Conservation (phyloP, 805 yeast genomes). For the Sugiyamaella marilandica region DNA sequence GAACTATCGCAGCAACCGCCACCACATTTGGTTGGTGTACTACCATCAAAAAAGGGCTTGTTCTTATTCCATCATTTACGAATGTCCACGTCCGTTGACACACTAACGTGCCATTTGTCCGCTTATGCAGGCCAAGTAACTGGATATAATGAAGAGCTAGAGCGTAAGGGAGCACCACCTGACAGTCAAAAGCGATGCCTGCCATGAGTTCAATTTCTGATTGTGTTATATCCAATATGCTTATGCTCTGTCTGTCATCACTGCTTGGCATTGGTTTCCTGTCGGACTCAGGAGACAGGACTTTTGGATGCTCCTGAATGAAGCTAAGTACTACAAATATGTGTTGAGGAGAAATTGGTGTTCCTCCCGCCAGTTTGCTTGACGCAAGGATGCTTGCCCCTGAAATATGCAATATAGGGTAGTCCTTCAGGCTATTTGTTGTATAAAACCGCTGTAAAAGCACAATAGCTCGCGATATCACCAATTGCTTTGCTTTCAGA, state of each 20-base stretch:
- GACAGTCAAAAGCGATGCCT: slow-evolving; percentile 14
- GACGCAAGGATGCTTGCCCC: slow-evolving; percentile 2
- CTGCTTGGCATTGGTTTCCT: not conserved
- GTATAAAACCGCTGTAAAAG: slow-evolving; percentile 9
- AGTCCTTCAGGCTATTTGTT: not conserved
- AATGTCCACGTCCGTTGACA: slow-evolving; percentile 11
- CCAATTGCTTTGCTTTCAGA: slow-evolving; percentile 9
- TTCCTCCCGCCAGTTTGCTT: slow-evolving; percentile 2
- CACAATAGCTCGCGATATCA: slow-evolving; percentile 13
- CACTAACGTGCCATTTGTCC: not conserved
- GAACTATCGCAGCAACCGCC: slow-evolving; percentile 16
- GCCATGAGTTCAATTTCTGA: slow-evolving; percentile 14
- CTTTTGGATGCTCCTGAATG: not conserved
- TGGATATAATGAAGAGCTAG: slow-evolving; percentile 17
- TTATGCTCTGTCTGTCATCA: not conserved
- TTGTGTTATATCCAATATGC: not conserved
- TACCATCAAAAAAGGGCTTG: slow-evolving; percentile 10
- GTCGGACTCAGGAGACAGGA: not conserved
- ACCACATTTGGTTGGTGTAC: slow-evolving; percentile 16
- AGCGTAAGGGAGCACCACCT: slow-evolving; percentile 13
- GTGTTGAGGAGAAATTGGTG: not conserved
- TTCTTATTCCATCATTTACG: slow-evolving; percentile 16
- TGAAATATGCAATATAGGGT: not conserved
- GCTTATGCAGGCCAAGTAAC: slow-evolving; percentile 12
- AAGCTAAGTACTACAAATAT: not conserved